Evolutionary conservation across 1,284 basidiomycete species (phyloP).

Genomic region (Sparassis latifolia): DNA sequence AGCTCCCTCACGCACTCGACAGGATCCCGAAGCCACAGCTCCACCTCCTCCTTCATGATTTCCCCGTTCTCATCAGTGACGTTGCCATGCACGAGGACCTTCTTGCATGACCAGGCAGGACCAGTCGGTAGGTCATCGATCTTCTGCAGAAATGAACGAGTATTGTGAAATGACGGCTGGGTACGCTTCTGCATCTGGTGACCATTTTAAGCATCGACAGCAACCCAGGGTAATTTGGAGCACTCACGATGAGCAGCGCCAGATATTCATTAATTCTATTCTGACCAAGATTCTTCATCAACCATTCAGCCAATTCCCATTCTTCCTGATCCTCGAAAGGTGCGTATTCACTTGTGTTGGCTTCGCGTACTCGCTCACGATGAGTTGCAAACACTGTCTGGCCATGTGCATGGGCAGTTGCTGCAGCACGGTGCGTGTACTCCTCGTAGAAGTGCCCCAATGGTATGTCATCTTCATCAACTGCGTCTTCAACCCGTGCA

Average conservation of each 20-base stretch:
- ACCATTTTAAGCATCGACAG: neutral
- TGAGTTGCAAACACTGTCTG: neutral
- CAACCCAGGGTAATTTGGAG: neutral
- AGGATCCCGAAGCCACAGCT: conserved; percentile 26
- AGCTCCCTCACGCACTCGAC: conserved; percentile 24
- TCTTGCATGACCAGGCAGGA: conserved; percentile 11
- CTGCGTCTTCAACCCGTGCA: neutral
- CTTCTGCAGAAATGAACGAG: conserved; percentile 10
- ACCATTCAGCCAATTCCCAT: conserved; percentile 19
- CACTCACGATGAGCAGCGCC: conserved; percentile 14
- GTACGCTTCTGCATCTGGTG: conserved; percentile 8
- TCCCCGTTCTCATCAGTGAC: conserved; percentile 9
- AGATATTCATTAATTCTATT: conserved; percentile 18
- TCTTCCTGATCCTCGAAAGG: conserved; percentile 8
- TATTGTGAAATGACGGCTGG: conserved; percentile 13
- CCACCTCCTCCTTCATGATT: conserved; percentile 12
- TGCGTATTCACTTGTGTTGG: neutral
- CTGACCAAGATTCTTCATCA: conserved; percentile 14
- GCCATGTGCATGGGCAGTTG: neutral
- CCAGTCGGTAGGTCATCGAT: conserved; percentile 18
- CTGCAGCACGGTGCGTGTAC: neutral
- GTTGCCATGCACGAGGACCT: conserved; percentile 16
- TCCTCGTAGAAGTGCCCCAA: neutral
- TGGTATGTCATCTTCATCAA: neutral
- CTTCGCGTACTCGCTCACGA: neutral